phyloP scores from a whole-genome alignment of 441 rosid species.

The Arabidopsis lyrata region DNA sequence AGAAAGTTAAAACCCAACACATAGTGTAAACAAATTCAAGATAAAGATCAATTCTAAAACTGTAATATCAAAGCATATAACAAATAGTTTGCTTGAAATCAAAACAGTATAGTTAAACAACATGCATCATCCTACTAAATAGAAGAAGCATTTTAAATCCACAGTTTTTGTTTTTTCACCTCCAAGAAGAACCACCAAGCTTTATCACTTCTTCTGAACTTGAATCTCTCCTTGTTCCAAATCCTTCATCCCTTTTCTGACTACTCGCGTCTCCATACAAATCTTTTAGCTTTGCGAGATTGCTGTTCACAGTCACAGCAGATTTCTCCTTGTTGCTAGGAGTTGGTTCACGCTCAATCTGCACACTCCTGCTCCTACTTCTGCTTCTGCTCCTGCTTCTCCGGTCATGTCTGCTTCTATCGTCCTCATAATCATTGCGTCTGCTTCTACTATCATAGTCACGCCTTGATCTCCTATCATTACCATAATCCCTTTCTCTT shows the following conservation, averaged over 20 bases:
- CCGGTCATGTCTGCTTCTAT: constrained; percentile 53
- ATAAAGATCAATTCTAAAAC: constrained; percentile 5
- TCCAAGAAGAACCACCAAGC: constrained; percentile 93
- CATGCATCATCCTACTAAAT: constrained; percentile 36
- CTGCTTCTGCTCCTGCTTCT: constrained; percentile 69
- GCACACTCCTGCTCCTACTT: constrained; percentile 79
- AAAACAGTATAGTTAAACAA: constrained; percentile 31
- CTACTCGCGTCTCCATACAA: constrained; percentile 74
- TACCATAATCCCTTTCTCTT: constrained; percentile 66
- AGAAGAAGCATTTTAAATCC: constrained; percentile 21
- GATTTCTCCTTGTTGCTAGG: constrained; percentile 71
- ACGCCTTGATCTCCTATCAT: constrained; percentile 63
- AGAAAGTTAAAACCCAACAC: not conserved
- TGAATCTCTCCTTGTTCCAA: constrained; percentile 64
- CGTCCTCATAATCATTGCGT: constrained; percentile 57
- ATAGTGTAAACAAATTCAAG: not conserved
- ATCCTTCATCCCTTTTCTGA: constrained; percentile 56
- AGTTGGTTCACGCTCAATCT: constrained; percentile 64
- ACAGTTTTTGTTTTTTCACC: constrained; percentile 42
- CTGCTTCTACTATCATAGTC: constrained; percentile 59
- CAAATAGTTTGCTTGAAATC: constrained; percentile 19
- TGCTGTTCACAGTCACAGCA: constrained; percentile 62
- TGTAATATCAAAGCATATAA: constrained; percentile 19
- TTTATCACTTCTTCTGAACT: constrained; percentile 88
- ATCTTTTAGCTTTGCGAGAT: constrained; percentile 92